Conservation (phyloP, 2,329 filamentous ascomycete genomes). For the Colletotrichum sp. region DNA sequence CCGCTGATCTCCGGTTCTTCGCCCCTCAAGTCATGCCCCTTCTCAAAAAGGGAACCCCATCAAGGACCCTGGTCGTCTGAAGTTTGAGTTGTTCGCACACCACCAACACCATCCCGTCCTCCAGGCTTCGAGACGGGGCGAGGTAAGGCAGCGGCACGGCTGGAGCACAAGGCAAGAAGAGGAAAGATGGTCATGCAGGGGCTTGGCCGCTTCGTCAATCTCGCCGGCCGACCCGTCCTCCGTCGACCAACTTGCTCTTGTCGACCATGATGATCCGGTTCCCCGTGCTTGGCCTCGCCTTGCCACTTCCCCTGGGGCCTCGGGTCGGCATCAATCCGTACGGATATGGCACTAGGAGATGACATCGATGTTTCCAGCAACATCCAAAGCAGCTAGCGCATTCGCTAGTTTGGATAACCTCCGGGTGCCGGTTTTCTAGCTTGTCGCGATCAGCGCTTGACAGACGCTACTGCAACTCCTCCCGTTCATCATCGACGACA, state of each 20-base stretch:
- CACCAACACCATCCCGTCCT: neutral
- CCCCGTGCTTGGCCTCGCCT: slow-evolving; percentile 2
- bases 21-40: neutral
- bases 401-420: neutral
- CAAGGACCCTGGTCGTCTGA: neutral
- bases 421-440: neutral
- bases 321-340: neutral
- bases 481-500: neutral
- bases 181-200: neutral
- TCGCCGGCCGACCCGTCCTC: neutral
- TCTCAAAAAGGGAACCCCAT: neutral
- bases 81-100: neutral
- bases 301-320: neutral
- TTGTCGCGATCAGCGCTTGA: neutral
- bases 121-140: neutral
- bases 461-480: neutral
- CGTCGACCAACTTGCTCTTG: neutral
- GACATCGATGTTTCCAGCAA: neutral
- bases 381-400: neutral
- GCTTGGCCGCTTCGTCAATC: neutral
- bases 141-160: neutral
- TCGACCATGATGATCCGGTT: neutral
- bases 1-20: neutral
- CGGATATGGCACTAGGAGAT: neutral
- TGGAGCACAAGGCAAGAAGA: neutral